Evolutionary conservation across 331 rosid genomes (phyloP).

Genomic region (Quercus phellos): DNA sequence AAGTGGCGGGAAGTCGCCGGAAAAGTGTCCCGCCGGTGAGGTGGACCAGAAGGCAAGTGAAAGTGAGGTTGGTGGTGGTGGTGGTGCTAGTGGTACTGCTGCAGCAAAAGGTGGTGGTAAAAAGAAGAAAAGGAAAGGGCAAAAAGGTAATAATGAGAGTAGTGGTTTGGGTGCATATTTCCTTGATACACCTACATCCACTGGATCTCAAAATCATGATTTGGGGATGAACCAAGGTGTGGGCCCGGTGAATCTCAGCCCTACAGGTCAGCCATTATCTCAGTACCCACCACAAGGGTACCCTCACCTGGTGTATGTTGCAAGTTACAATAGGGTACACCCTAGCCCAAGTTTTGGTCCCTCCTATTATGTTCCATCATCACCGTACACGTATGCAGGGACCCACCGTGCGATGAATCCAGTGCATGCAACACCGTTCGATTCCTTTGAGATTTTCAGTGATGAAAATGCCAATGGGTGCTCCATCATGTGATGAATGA

Average conservation of each 20-base stretch:
- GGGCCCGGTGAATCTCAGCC: slow-evolving; percentile 33
- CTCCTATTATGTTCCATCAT: slow-evolving; percentile 27
- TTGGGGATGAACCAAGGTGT: slow-evolving; percentile 16
- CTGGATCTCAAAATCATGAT: slow-evolving; percentile 31
- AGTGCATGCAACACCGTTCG: slow-evolving; percentile 32
- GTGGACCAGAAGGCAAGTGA: slow-evolving; percentile 11
- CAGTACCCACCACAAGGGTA: slow-evolving; percentile 23
- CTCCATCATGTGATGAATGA: slow-evolving; percentile 46
- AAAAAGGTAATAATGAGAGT: slow-evolving; percentile 17
- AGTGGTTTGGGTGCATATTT: slow-evolving; percentile 14
- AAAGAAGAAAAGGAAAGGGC: slow-evolving; percentile 48
- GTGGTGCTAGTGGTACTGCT: background rate
- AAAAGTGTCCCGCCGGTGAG: slow-evolving; percentile 15
- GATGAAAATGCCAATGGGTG: slow-evolving; percentile 84
- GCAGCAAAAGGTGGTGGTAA: slow-evolving; percentile 26
- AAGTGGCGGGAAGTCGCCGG: slow-evolving; percentile 19
- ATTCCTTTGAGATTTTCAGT: slow-evolving; percentile 59
- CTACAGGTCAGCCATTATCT: slow-evolving; percentile 33
- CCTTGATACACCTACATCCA: slow-evolving; percentile 24
- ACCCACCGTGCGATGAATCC: slow-evolving; percentile 23
- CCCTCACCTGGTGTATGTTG: slow-evolving; percentile 26
- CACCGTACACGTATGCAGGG: slow-evolving; percentile 37
- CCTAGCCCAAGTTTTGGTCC: slow-evolving; percentile 41
- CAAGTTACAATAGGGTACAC: slow-evolving; percentile 31
- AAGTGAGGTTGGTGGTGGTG: slow-evolving; percentile 1